Evolutionary conservation across 139 green algal species (phyloP).

Genomic region (Volvox reticuliferus): DNA sequence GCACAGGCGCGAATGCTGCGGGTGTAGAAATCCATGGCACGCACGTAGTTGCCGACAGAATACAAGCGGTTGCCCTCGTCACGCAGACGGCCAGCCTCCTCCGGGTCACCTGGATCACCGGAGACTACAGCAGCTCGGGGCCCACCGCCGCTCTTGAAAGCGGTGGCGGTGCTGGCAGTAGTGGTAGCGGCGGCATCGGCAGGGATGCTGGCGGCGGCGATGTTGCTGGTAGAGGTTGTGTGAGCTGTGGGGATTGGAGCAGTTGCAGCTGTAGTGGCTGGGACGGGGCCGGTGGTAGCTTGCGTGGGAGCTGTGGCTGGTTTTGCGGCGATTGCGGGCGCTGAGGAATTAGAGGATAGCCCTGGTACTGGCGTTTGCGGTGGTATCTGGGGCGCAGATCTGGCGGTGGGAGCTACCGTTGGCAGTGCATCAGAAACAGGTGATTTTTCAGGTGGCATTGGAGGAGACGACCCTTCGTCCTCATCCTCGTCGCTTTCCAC

Average conservation of each 20-base stretch:
- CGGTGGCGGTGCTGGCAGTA: not conserved
- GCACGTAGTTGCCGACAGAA: conserved; percentile 30
- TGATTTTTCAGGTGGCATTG: not conserved
- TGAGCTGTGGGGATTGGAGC: not conserved
- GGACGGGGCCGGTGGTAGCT: not conserved
- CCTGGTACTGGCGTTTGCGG: not conserved
- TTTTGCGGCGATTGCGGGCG: not conserved
- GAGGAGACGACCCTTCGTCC: not conserved
- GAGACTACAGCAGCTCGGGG: not conserved
- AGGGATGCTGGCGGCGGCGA: not conserved
- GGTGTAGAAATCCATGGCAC: conserved; percentile 45
- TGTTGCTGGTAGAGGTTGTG: too few species aligned
- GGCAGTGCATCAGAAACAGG: not conserved
- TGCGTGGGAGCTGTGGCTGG: not conserved
- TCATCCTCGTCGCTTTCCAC: conserved; percentile 32
- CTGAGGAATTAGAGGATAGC: not conserved
- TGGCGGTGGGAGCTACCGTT: not conserved
- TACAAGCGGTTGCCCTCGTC: conserved; percentile 52
- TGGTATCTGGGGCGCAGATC: not conserved
- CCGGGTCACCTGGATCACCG: not conserved
- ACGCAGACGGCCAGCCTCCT: conserved; percentile 11
- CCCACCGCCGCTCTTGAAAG: too few species aligned
- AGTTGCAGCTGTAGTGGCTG: not conserved
- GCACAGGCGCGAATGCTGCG: conserved; percentile 33
- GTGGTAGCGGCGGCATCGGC: not conserved